Evolutionary conservation across 352 stramenopile genomes (phyloP).

Genomic region (Aphanomyces invadans): DNA sequence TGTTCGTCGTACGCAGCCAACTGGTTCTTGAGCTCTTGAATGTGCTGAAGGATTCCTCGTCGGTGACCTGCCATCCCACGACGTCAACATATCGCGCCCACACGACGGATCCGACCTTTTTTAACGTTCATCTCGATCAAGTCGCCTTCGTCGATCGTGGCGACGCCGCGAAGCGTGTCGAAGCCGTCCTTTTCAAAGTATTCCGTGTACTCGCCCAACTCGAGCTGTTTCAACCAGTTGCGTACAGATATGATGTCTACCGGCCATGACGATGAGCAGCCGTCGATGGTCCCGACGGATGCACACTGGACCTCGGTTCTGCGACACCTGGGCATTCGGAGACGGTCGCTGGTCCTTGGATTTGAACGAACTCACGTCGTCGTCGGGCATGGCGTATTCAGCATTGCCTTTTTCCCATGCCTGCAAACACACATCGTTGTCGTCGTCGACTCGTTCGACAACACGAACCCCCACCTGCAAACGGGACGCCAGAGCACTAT

Average conservation of each 20-base stretch:
- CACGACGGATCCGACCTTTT: conserved; percentile 38
- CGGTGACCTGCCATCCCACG: conserved; percentile 34
- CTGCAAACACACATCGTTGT: conserved; percentile 22
- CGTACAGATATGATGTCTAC: conserved; percentile 72
- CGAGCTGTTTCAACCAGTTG: conserved; percentile 79
- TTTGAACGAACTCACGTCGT: conserved; percentile 30
- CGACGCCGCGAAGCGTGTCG: conserved; percentile 73
- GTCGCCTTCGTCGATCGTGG: conserved; percentile 81
- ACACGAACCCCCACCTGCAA: conserved; percentile 36
- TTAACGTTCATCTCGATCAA: conserved; percentile 85
- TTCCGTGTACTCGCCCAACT: conserved; percentile 83
- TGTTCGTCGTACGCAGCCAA: conserved; percentile 59
- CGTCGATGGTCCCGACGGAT: not conserved
- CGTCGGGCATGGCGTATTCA: conserved; percentile 74
- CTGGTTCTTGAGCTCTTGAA: conserved; percentile 71
- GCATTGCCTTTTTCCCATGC: conserved; percentile 84
- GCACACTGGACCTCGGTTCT: conserved; percentile 39
- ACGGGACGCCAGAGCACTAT: conserved; percentile 66
- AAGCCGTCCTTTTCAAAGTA: conserved; percentile 86
- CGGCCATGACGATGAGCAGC: not conserved
- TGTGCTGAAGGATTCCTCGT: conserved; percentile 75
- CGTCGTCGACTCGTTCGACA: not conserved
- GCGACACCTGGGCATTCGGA: not conserved
- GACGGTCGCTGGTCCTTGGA: conserved; percentile 21
- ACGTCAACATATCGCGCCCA: not conserved